phyloP scores from a whole-genome alignment of 208 protist genomes.

The Leishmania aethiopica region DNA sequence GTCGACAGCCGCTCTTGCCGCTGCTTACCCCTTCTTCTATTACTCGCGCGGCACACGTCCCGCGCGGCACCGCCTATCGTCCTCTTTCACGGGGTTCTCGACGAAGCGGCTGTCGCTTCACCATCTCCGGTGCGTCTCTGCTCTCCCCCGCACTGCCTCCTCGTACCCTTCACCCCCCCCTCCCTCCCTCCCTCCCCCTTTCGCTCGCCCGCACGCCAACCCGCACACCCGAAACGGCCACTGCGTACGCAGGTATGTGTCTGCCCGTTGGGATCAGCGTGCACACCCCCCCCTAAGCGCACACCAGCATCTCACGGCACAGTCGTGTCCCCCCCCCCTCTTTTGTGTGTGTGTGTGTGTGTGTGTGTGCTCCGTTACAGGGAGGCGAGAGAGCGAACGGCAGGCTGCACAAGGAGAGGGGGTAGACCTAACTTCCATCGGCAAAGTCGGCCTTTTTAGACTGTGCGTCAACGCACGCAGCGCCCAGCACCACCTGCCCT shows the following conservation, averaged over 20 bases:
- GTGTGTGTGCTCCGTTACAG: no score
- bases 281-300: not conserved
- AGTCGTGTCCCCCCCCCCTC: not conserved
- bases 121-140: not conserved
- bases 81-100: not conserved
- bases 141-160: constrained; percentile 4
- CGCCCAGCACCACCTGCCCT: not conserved
- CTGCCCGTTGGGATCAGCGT: not conserved
- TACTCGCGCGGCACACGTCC: not conserved
- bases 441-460: not conserved
- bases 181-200: not conserved
- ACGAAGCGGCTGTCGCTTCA: not conserved
- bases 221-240: not conserved
- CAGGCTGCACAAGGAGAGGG: not conserved
- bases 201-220: not conserved
- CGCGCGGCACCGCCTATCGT: not conserved
- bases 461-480: not conserved
- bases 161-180: not conserved
- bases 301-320: not conserved
- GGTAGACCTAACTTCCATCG: not conserved
- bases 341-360: no score
- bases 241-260: not conserved
- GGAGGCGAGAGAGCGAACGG: no score
- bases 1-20: no score
- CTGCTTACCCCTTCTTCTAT: not conserved